Percentiles rank a stretch among this genome's conserved stretches.
phyloP scores from a whole-genome alignment of 2,329 filamentous ascomycete species.

The Rosellinia necatrix region DNA sequence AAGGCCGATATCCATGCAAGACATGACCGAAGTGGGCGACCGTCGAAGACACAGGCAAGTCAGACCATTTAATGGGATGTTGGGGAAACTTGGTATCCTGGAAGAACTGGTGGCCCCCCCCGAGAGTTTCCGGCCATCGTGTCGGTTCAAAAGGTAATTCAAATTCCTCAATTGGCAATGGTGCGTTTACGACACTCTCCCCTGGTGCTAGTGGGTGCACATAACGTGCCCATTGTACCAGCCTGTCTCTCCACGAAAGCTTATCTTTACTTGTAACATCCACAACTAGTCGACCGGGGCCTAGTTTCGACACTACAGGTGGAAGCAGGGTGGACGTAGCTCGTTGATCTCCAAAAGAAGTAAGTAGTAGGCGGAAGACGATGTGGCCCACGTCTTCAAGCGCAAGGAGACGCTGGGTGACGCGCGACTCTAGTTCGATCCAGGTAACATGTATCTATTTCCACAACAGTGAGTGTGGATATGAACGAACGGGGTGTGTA shows the following conservation, averaged over 20 bases:
- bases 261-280: constrained; percentile 38
- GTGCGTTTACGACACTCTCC: not conserved
- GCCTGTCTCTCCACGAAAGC: constrained; percentile 45
- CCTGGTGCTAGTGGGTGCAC: constrained; percentile 26
- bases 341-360: constrained; percentile 36
- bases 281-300: constrained; percentile 40
- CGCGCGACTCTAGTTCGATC: constrained; percentile 40
- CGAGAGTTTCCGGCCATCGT: not conserved
- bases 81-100: constrained; percentile 12
- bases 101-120: not conserved
- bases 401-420: constrained; percentile 6
- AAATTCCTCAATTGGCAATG: constrained; percentile 23
- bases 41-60: constrained; percentile 35
- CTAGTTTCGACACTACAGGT: constrained; percentile 1
- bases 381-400: constrained; percentile 50
- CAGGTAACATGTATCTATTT: constrained; percentile 47
- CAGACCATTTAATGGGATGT: constrained; percentile 34
- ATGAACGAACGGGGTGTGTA: not conserved
- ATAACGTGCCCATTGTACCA: constrained; percentile 44
- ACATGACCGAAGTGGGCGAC: constrained; percentile 58
- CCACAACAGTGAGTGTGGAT: constrained; percentile 4
- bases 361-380: constrained; percentile 52
- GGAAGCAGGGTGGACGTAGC: constrained; percentile 33
- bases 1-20: constrained; percentile 39
- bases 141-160: constrained; percentile 30